These are phyloP conservation scores for Oidium heveae DNA, from an alignment of 2,329 filamentous ascomycete genomes.

Conservation along the genomic window DNA sequence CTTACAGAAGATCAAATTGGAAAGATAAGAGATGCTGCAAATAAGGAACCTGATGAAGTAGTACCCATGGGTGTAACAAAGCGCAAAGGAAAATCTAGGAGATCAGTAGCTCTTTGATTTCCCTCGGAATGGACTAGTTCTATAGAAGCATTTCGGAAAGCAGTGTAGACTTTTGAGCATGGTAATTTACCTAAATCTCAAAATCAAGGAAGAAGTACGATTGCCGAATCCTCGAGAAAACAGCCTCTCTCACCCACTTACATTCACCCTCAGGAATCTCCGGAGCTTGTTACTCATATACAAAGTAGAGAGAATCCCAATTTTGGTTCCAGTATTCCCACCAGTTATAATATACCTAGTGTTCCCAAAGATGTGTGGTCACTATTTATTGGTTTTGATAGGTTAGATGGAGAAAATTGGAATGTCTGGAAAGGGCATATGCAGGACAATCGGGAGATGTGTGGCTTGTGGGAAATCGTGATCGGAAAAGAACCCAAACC, in stretches of 20 bases:
- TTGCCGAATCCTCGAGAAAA: no score
- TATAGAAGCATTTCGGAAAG: neutral
- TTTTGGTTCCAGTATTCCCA: neutral
- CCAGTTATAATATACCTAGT: neutral
- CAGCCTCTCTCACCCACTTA: no score
- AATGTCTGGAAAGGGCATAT: neutral
- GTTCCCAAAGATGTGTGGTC: neutral
- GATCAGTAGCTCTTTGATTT: neutral
- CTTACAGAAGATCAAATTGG: neutral
- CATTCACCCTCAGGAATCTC: neutral
- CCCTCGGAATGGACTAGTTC: neutral
- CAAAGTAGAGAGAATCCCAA: neutral
- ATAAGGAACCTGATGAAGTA: neutral
- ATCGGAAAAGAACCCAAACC: neutral
- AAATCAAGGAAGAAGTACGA: neutral
- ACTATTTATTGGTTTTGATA: neutral
- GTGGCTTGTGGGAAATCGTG: neutral
- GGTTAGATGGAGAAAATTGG: neutral
- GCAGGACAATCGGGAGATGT: neutral
- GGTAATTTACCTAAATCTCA: neutral
- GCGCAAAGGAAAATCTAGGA: neutral
- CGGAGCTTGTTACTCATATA: neutral
- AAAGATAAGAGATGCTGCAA: neutral
- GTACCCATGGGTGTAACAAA: neutral
- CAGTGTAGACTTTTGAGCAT: neutral